Base-by-base conservation (phyloP, 805 yeast genomes). In the Candida silvicultrix region DNA sequence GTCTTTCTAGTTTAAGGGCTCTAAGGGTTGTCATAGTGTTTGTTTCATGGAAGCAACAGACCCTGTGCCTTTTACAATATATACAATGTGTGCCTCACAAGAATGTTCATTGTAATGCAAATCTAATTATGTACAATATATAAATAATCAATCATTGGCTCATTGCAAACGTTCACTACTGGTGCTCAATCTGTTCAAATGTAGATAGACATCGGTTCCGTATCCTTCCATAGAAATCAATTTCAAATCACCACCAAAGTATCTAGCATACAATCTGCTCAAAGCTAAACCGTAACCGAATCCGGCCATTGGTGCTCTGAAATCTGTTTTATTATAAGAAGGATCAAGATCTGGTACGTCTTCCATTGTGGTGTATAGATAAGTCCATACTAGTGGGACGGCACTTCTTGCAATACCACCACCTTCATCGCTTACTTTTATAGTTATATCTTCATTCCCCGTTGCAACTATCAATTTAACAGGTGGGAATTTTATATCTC, bases 301-400 rank as follows among this genome's bases (percentile, higher is more conserved):
- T 0, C 97, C 97, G 43, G 96, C 96, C 86, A 89, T 84, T 48
- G 96, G 97, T 1, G 95, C 95, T 60, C 78, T 78, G 67, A 85
- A 83, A 48, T 83, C 85, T 20, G 80, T 70, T 55, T 78, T 80
- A 51, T 74, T 71, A 36, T 68, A 63, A 6, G 55, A 49, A 12
- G 60, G 54, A 44, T 57, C 57, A 42, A 83, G 65, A 20, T 71
- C 74, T 0, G 92, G 92, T 6, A 85, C 76, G 44, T 80, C 75
- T 54, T 81, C 80, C 41, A 89, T 95, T 0, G 96, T 86, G 3
- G 97, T 89, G 67, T 89, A 89, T 63, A 89, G 74, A 63, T 89
- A 89, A 0, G 96, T 86, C 96, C 96, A 89, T 39, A 89, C 85
- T 51, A 85, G 71, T 4, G 95, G 94, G 15, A 86, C 77, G 45